Base-by-base conservation (phyloP, 2,329 filamentous ascomycete species). In the Pseudocercospora pini-densiflorae region DNA sequence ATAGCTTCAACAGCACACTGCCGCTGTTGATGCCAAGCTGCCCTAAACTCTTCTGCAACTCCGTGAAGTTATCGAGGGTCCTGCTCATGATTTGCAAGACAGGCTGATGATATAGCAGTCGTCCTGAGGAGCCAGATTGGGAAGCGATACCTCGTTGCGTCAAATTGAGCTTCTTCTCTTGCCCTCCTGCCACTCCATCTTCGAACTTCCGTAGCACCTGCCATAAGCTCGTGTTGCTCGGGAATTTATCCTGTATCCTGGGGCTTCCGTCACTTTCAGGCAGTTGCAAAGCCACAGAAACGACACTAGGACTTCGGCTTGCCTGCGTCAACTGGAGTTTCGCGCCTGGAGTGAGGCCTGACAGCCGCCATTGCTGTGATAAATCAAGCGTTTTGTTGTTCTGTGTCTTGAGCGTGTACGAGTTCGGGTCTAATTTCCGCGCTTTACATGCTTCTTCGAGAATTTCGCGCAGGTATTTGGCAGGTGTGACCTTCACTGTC, bases 321-420 rank as follows among this genome's bases (percentile, higher is more conserved):
- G 91, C 89, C 76, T 92, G 89, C 23, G 97, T 90, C 59, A 99
- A 91, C 77, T 98, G 94, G 65, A 99, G 88, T 77, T 96, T 97
- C 66, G 95, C 94, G 68, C 95, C 95, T 43, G 92, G 87, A 12
- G 87, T 85, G 5, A 99, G 89, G 59, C 93, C 92, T 5, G 93
- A 91, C 29, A 94, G 88, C 57, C 94, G 90, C 77, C 94, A 92
- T 49, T 92, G 90, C 63, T 93, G 86, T 6, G 93, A 94, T 8
- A 99, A 86, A 75, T 97, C 93, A 65, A 99, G 83, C 36, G 88
- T 85, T 76, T 94, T 97, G 79, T 94, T 92, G 47, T 93, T 93
- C 79, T 94, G 84, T 74, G 91, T 93, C 91, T 96, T 98, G 65
- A 99, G 81, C 23, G 90, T 87, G 80, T 92, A 95, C 69, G 91